These are phyloP conservation scores for Clonostachys rosea DNA, from an alignment of 2,329 filamentous ascomycete genomes.

Conservation along the genomic window DNA sequence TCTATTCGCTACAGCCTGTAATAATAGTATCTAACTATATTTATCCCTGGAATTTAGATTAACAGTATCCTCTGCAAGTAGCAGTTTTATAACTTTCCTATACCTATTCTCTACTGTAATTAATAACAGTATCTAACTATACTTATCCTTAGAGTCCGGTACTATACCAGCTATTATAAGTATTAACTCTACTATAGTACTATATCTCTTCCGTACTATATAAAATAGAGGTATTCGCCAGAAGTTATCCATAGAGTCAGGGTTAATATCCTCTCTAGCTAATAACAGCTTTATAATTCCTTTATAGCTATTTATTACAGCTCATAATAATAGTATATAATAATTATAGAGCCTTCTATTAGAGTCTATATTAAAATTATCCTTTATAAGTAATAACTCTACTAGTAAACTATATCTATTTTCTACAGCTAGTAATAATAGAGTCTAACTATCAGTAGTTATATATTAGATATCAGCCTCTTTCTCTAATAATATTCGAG, in stretches of 20 bases:
- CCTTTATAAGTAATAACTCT: neutral
- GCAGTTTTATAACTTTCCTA: neutral
- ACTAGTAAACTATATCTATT: neutral
- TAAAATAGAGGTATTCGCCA: no score
- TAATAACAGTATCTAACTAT: neutral
- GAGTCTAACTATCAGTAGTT: neutral
- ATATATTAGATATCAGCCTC: no score
- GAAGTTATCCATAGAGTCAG: no score
- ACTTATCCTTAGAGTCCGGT: neutral
- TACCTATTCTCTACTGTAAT: neutral
- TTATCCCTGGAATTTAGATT: neutral
- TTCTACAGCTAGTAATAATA: neutral
- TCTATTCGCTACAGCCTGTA: neutral
- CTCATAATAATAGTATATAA: no score
- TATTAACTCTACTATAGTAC: no score
- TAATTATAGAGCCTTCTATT: neutral
- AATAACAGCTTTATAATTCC: no score
- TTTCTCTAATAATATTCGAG: no score
- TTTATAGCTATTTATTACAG: no score
- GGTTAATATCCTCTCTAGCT: no score
- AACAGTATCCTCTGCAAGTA: neutral
- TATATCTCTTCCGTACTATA: no score
- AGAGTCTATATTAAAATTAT: no score
- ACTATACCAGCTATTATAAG: neutral
- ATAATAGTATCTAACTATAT: neutral